Evolutionary conservation across 2,329 filamentous ascomycete species (phyloP), one percentile per base, ranked within the genome.

Genomic region (Parastagonospora avenae): DNA sequence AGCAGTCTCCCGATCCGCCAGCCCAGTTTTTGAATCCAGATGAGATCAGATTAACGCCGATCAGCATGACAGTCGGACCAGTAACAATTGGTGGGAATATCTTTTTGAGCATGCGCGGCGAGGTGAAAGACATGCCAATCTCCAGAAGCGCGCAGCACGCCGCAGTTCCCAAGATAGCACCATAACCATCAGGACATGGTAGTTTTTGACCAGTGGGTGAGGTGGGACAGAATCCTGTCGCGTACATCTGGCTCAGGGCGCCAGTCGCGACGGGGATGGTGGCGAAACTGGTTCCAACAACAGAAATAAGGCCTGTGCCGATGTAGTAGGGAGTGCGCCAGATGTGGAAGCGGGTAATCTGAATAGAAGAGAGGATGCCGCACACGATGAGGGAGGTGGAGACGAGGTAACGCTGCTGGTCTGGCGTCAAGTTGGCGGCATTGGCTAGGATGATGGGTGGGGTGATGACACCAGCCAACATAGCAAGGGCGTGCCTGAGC

Each of bases 71-170:
- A 0, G 86, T 85, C 2, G 85, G 85, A 2, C 86, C 87, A 1
- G 87, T 89, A 38, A 89, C 85, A 8, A 94, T 84, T 4, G 90
- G 90, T 7, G 90, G 90, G 68, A 93, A 92, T 60, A 92, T 82
- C 63, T 83, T 84, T 62, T 91, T 83, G 54, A 93, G 80, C 30
- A 85, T 72, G 51, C 77, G 82, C 0, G 89, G 86, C 2, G 89
- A 87, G 31, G 90, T 83, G 71, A 93, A 91, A 1, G 88, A 89
- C 71, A 94, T 82, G 30, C 84, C 74, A 42, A 93, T 81, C 76
- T 93, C 89, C 54, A 92, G 76, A 30, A 80, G 68, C 2, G 77
- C 77, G 59, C 77, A 80, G 46, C 73, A 59, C 39, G 69, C 73
- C 8, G 70, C 70, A 0, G 90, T 92, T 12, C 89, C 90, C 14